Evolutionary conservation across 352 stramenopile species (phyloP).

Genomic region (Phytophthora pistaciae): DNA sequence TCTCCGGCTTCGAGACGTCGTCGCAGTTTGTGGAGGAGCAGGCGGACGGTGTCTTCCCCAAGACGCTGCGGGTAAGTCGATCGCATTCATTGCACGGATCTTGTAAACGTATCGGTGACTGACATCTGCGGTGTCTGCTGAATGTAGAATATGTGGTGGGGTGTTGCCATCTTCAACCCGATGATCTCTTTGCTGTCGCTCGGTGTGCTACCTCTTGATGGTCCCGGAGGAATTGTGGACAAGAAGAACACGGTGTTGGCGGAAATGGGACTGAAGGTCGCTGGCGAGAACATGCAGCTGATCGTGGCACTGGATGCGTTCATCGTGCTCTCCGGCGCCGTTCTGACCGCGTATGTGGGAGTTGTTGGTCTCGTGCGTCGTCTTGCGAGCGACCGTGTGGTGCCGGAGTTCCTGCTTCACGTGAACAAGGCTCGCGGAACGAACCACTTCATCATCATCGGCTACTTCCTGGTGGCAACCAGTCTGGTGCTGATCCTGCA

Average conservation of each 20-base stretch:
- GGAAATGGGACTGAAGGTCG: slow-evolving; percentile 90
- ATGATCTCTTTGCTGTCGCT: slow-evolving; percentile 93
- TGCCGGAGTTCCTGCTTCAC: slow-evolving; percentile 82
- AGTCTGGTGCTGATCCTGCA: slow-evolving; percentile 92
- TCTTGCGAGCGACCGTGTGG: slow-evolving; percentile 92
- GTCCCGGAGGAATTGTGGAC: slow-evolving; percentile 73
- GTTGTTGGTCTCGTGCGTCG: slow-evolving; percentile 92
- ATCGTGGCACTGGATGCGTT: slow-evolving; percentile 93
- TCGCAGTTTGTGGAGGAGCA: slow-evolving; percentile 97
- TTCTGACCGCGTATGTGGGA: slow-evolving; percentile 95
- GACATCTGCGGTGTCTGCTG: slow-evolving; percentile 6
- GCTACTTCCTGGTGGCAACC: slow-evolving; percentile 90
- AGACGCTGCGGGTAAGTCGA: slow-evolving; percentile 85
- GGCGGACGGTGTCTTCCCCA: slow-evolving; percentile 94
- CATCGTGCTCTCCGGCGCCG: slow-evolving; percentile 93
- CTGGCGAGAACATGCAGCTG: slow-evolving; percentile 77
- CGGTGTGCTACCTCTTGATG: slow-evolving; percentile 87
- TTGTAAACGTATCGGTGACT: background rate
- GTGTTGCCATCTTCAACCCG: slow-evolving; percentile 95
- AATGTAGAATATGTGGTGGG: slow-evolving; percentile 94
- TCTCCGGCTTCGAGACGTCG: slow-evolving; percentile 95
- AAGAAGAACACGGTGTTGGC: slow-evolving; percentile 93
- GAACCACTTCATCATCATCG: slow-evolving; percentile 94
- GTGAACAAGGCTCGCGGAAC: slow-evolving; percentile 88
- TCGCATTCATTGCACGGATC: background rate